These are phyloP conservation scores for Globisporangium barbulae DNA, from an alignment of 352 stramenopile genomes.

Conservation along the genomic window DNA sequence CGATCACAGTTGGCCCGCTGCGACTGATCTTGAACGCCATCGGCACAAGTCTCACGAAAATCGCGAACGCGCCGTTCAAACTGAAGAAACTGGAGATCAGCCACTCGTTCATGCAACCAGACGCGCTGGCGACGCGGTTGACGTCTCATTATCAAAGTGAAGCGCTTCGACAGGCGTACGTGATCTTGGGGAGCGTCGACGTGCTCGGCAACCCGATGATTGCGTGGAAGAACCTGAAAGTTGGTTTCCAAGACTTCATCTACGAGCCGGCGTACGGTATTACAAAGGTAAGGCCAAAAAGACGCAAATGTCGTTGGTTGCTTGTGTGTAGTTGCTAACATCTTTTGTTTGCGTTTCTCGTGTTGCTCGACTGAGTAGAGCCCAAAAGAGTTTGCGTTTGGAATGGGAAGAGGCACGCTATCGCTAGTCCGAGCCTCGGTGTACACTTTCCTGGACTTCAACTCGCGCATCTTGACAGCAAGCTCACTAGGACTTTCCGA, in stretches of 20 bases:
- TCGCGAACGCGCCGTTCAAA: constrained; percentile 86
- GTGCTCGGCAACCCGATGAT: constrained; percentile 88
- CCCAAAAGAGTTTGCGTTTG: constrained; percentile 73
- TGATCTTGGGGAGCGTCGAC: constrained; percentile 86
- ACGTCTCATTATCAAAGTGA: constrained; percentile 87
- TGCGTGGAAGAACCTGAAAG: constrained; percentile 81
- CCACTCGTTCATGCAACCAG: constrained; percentile 83
- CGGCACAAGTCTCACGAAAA: constrained; percentile 84
- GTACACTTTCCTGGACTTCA: constrained; percentile 87
- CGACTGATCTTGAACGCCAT: constrained; percentile 86
- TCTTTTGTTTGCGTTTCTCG: background rate
- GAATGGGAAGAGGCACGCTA: constrained; percentile 77
- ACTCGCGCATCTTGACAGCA: constrained; percentile 81
- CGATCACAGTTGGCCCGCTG: constrained; percentile 70
- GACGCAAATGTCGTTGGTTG: background rate
- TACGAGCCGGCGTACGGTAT: constrained; percentile 78
- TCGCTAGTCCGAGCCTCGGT: constrained; percentile 80
- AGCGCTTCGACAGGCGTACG: constrained; percentile 83
- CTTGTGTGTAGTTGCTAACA: background rate
- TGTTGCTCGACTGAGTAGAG: constrained; percentile 27
- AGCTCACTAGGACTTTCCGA: constrained; percentile 80
- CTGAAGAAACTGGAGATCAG: constrained; percentile 71
- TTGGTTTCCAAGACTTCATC: constrained; percentile 81
- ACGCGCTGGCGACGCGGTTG: constrained; percentile 61
- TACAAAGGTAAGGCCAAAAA: constrained; percentile 34